Conservation (phyloP, 345 rosid species). For the Hevea brasiliensis region DNA sequence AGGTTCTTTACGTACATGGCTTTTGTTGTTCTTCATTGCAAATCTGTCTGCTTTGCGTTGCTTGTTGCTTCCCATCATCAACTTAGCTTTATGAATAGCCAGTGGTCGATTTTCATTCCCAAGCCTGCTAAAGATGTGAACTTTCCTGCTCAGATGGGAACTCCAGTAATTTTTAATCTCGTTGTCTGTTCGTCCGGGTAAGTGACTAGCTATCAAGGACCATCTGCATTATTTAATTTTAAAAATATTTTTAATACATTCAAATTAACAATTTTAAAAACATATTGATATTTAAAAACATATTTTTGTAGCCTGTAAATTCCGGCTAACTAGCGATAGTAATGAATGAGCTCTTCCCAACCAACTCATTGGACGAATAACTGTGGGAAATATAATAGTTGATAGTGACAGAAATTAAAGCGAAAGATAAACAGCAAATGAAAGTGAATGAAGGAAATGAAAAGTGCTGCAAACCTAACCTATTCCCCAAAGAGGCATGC, state of each 20-base stretch:
- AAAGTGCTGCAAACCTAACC: conserved; percentile 36
- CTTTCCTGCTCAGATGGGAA: conserved; percentile 54
- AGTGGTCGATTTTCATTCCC: background rate
- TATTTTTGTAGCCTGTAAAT: no score
- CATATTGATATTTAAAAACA: no score
- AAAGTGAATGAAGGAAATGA: no score
- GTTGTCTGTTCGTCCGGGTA: conserved; percentile 71
- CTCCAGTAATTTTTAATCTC: conserved; percentile 76
- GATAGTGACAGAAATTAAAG: no score
- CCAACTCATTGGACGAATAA: no score
- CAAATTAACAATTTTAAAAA: no score
- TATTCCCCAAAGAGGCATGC: conserved; percentile 72
- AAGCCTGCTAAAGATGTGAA: conserved; percentile 37
- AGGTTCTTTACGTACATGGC: background rate
- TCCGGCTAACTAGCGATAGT: no score
- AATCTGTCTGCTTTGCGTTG: no score
- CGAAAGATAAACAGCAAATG: no score
- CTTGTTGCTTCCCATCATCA: background rate
- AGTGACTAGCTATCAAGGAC: conserved; percentile 58
- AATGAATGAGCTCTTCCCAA: no score
- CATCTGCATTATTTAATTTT: conserved; percentile 36
- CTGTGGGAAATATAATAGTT: no score
- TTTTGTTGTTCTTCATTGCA: conserved; percentile 19
- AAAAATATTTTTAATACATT: no score
- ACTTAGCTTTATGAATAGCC: conserved; percentile 18